Percentiles rank a stretch among this genome's conserved stretches.
Evolutionary conservation across 163 green algal genomes (phyloP).

Genomic region (Chlamydomonas reinhardtii): DNA sequence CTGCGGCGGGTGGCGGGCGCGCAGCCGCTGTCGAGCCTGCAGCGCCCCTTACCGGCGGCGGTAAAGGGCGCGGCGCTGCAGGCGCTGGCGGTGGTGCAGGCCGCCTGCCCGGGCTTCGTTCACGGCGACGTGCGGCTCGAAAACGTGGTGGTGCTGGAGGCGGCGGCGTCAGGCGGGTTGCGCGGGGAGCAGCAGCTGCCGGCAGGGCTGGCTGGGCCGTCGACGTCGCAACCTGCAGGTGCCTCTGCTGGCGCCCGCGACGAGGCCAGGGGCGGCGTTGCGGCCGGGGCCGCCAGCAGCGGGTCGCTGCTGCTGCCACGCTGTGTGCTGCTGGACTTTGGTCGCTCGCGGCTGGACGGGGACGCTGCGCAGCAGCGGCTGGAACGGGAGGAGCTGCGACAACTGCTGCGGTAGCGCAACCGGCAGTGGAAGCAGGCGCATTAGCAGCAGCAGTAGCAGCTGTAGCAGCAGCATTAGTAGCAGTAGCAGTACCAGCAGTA

Average conservation of each 20-base stretch:
- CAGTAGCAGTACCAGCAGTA: too few species aligned
- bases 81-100: background rate
- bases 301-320: background rate
- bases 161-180: too few species aligned
- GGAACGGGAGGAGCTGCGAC: background rate
- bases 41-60: background rate
- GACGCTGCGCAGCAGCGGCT: background rate
- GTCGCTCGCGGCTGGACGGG: slow-evolving; percentile 23
- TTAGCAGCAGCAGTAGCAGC: background rate
- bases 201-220: background rate
- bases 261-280: background rate
- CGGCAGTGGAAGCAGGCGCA: background rate
- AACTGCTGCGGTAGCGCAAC: background rate
- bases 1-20: background rate
- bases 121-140: slow-evolving; percentile 25
- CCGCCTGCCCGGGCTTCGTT: slow-evolving; percentile 13
- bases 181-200: background rate
- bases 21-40: background rate
- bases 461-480: too few species aligned
- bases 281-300: background rate
- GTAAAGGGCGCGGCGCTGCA: background rate
- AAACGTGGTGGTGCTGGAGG: slow-evolving; percentile 15
- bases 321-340: slow-evolving; percentile 25
- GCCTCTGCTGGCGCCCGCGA: background rate
- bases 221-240: background rate